A percentile compares a stretch with the other conserved stretches of the same genome.
phyloP scores from a whole-genome alignment of 345 rosid species.

The Syzygium jambos region DNA sequence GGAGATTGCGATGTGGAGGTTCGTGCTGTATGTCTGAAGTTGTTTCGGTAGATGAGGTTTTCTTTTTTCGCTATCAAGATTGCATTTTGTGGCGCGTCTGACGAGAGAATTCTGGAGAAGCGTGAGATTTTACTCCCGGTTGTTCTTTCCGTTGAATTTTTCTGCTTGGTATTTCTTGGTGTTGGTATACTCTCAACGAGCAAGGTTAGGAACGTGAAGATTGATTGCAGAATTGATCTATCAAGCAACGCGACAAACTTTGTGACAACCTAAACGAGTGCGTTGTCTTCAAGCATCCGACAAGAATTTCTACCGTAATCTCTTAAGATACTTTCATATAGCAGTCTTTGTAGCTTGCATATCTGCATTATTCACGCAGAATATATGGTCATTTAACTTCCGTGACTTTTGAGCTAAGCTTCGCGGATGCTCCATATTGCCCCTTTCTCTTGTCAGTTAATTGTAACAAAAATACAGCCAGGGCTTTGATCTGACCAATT shows the following conservation, averaged over 20 bases:
- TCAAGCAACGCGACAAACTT: neutral
- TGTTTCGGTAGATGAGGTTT: neutral
- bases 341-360: neutral
- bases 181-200: neutral
- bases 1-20: constrained; percentile 50
- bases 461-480: neutral
- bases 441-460: neutral
- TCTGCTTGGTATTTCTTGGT: neutral
- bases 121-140: neutral
- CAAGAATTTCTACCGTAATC: neutral
- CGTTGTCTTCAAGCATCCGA: neutral
- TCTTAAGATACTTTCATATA: neutral
- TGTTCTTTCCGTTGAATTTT: neutral
- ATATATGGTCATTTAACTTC: neutral
- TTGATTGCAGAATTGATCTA: neutral
- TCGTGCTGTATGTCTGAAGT: neutral
- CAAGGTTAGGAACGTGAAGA: neutral
- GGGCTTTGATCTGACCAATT: neutral
- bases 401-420: neutral
- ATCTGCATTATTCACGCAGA: neutral
- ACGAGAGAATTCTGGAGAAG: neutral
- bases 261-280: neutral
- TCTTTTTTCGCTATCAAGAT: neutral
- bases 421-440: neutral
- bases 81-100: neutral